phyloP scores from a whole-genome alignment of 2,329 filamentous ascomycete genomes.

The Scedosporium aurantiacum region DNA sequence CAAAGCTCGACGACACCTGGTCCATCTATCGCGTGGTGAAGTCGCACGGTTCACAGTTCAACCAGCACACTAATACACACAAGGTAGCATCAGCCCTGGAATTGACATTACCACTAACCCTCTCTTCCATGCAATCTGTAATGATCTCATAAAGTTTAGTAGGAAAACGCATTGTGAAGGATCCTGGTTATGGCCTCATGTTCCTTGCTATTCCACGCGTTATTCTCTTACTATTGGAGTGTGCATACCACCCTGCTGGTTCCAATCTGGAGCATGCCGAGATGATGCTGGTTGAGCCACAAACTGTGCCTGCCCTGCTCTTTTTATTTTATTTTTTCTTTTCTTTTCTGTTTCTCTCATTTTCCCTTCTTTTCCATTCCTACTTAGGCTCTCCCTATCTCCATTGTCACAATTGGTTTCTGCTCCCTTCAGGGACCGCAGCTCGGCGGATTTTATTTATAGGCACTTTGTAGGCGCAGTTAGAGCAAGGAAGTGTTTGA shows the following conservation, averaged over 20 bases:
- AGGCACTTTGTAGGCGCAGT: too few relatives aligned
- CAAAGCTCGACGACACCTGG: not conserved
- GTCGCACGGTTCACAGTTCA: not conserved
- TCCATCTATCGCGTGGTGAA: not conserved
- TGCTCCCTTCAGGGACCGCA: not conserved
- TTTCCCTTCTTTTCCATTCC: too few relatives aligned
- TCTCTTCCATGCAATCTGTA: not conserved
- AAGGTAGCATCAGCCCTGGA: conserved; percentile 2
- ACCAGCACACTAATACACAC: not conserved
- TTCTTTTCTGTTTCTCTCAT: too few relatives aligned
- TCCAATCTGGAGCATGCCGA: too few relatives aligned
- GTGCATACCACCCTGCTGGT: not conserved
- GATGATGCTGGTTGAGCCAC: too few relatives aligned
- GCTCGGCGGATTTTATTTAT: too few relatives aligned
- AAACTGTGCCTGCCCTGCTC: too few relatives aligned
- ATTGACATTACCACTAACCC: not conserved
- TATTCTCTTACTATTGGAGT: not conserved
- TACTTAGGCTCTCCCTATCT: not conserved
- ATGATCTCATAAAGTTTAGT: not conserved
- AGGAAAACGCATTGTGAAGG: not conserved
- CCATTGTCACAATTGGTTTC: not conserved
- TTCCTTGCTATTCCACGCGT: not conserved
- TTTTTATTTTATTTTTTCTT: too few relatives aligned
- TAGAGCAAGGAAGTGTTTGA: too few relatives aligned
- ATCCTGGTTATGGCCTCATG: conserved; percentile 1